Evolutionary conservation across 148 eudicot genomes (phyloP).

Genomic region (Amaranthus hypochondriacus): DNA sequence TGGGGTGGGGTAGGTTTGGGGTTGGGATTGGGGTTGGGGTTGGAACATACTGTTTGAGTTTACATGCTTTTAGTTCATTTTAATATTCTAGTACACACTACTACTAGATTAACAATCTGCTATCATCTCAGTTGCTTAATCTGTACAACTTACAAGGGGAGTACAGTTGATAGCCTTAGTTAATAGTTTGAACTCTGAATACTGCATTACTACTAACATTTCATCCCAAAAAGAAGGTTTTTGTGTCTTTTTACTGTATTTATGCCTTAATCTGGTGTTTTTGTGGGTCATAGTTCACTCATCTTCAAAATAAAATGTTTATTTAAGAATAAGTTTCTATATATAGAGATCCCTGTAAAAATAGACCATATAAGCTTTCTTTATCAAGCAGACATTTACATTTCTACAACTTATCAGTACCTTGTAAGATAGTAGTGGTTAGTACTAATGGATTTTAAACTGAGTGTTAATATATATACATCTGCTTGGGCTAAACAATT

Average conservation of each 20-base stretch:
- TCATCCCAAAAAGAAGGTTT: background rate
- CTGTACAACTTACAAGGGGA: background rate
- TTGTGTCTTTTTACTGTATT: background rate
- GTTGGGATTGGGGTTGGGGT: too few relatives aligned
- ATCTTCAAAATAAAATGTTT: background rate
- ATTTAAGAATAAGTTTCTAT: background rate
- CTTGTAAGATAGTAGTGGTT: background rate
- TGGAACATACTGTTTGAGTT: too few relatives aligned
- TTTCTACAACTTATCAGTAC: background rate
- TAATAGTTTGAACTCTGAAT: background rate
- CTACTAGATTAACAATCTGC: background rate
- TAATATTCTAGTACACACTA: background rate
- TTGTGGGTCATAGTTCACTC: background rate
- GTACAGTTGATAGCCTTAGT: conserved; percentile 1
- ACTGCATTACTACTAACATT: conserved; percentile 1
- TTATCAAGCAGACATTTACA: background rate
- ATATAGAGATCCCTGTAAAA: background rate
- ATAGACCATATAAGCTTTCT: background rate
- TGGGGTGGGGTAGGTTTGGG: too few relatives aligned
- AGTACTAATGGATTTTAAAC: too few relatives aligned
- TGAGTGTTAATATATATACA: background rate
- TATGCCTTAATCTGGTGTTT: background rate
- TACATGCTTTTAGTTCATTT: background rate
- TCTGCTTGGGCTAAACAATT: background rate
- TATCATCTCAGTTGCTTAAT: background rate